These are phyloP conservation scores for Lupinus albus DNA, from an alignment of 306 rosid species.

Conservation along the genomic window DNA sequence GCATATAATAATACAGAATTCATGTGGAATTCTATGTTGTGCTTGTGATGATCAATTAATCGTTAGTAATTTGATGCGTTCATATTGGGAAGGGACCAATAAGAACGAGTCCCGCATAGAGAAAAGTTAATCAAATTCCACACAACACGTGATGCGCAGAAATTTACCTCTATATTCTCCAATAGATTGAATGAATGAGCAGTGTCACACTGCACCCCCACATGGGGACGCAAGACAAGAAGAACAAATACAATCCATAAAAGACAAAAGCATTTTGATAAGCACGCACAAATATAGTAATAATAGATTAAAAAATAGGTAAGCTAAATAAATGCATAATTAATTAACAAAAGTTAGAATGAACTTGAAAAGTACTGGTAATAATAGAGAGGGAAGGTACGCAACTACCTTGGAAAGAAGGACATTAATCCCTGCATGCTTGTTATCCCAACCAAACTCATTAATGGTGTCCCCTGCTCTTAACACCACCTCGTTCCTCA, in stretches of 20 bases:
- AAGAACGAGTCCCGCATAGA: slow-evolving; percentile 29
- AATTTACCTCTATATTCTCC: slow-evolving; percentile 42
- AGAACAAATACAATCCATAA: slow-evolving; percentile 44
- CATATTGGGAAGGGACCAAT: slow-evolving; percentile 39
- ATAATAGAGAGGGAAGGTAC: background rate
- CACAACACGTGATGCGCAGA: slow-evolving; percentile 55
- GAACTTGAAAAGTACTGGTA: background rate
- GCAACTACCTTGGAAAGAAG: slow-evolving; percentile 80
- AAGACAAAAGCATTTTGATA: slow-evolving; percentile 49
- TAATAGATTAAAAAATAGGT: background rate
- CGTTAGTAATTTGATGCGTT: slow-evolving; percentile 29
- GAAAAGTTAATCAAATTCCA: slow-evolving; percentile 36
- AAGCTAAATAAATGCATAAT: background rate
- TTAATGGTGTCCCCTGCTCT: slow-evolving; percentile 95
- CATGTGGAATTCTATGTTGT: slow-evolving; percentile 27
- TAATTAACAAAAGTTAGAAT: slow-evolving; percentile 3
- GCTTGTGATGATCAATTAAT: slow-evolving; percentile 38
- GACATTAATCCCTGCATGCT: slow-evolving; percentile 96
- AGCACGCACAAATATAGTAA: slow-evolving; percentile 1
- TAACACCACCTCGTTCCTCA: slow-evolving; percentile 79
- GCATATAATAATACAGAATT: background rate
- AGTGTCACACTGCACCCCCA: slow-evolving; percentile 42
- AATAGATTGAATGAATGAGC: slow-evolving; percentile 39
- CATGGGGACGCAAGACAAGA: slow-evolving; percentile 49
- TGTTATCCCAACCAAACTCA: slow-evolving; percentile 99